phyloP scores from a whole-genome alignment of 2,329 filamentous ascomycete species.

The Colletotrichum graminicola region DNA sequence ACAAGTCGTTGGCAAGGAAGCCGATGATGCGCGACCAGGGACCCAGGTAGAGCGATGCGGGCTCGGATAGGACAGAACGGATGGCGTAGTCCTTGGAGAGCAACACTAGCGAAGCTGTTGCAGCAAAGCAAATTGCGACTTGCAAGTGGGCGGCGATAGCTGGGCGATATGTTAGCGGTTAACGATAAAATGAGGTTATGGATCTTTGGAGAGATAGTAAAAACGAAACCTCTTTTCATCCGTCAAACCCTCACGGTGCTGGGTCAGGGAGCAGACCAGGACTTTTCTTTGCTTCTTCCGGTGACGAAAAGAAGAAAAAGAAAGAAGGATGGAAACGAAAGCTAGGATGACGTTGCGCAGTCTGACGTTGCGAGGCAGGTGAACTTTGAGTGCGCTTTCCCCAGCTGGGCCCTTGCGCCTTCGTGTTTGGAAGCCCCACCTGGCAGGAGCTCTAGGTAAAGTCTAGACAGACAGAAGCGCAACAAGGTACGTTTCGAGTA shows the following conservation, averaged over 20 bases:
- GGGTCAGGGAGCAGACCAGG: not conserved
- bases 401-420: constrained; percentile 1
- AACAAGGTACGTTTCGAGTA: not conserved
- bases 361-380: not conserved
- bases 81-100: constrained; percentile 20
- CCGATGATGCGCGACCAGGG: constrained; percentile 27
- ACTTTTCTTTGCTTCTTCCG: constrained; percentile 8
- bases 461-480: not conserved
- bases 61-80: constrained; percentile 20
- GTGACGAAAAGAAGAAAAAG: constrained; percentile 21
- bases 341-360: constrained; percentile 8
- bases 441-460: constrained; percentile 4
- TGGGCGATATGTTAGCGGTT: constrained; percentile 6
- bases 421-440: constrained; percentile 7
- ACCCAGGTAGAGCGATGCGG: constrained; percentile 11
- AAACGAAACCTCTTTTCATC: not conserved
- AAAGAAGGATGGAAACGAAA: constrained; percentile 4
- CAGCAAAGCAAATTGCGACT: constrained; percentile 27
- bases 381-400: not conserved
- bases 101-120: constrained; percentile 26
- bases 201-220: not conserved
- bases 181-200: not conserved
- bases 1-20: constrained; percentile 8
- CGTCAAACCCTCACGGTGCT: no score
- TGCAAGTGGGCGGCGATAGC: constrained; percentile 10